These are phyloP conservation scores for Fomitopsis palustris DNA, from an alignment of 1,284 basidiomycete genomes.

Conservation along the genomic window DNA sequence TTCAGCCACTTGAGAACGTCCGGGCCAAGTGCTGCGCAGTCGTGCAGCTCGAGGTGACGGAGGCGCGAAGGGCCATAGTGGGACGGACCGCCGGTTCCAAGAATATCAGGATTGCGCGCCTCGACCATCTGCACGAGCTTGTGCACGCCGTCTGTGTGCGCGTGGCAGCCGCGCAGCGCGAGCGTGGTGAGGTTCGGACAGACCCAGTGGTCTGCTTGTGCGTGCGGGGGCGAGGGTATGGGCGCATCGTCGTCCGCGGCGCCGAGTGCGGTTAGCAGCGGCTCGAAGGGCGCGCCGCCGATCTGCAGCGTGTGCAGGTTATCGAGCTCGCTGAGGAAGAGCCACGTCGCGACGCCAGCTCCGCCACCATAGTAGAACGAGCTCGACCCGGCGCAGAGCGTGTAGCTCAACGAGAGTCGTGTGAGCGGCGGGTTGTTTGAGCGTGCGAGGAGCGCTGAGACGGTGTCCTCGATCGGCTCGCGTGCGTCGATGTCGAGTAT, in stretches of 20 bases:
- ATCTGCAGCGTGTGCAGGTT: slow-evolving; percentile 54
- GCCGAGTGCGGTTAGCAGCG: slow-evolving; percentile 51
- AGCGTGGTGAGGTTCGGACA: slow-evolving; percentile 57
- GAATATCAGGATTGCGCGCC: slow-evolving; percentile 54
- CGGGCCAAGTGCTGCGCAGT: slow-evolving; percentile 56
- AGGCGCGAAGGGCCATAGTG: slow-evolving; percentile 34
- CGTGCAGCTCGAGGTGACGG: slow-evolving; percentile 55
- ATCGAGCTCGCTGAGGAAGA: slow-evolving; percentile 43
- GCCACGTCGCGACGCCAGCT: slow-evolving; percentile 44
- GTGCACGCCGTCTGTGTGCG: slow-evolving; percentile 55
- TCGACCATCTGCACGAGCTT: slow-evolving; percentile 69
- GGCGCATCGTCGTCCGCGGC: slow-evolving; percentile 53
- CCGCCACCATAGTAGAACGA: slow-evolving; percentile 40
- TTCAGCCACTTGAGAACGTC: slow-evolving; percentile 66
- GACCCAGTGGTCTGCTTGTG: slow-evolving; percentile 45
- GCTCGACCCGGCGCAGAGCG: slow-evolving; percentile 30
- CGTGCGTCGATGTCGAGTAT: slow-evolving; percentile 64
- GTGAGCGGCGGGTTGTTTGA: slow-evolving; percentile 52
- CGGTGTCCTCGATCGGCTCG: slow-evolving; percentile 64
- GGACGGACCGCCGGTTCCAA: slow-evolving; percentile 14
- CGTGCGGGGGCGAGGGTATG: background rate
- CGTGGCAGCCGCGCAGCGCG: slow-evolving; percentile 54
- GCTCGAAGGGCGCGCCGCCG: slow-evolving; percentile 60
- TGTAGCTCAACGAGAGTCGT: slow-evolving; percentile 58
- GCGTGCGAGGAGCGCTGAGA: slow-evolving; percentile 53